Evolutionary conservation across 306 rosid species (phyloP), one percentile per base, ranked within the genome.

Genomic region (Lotus japonicus): DNA sequence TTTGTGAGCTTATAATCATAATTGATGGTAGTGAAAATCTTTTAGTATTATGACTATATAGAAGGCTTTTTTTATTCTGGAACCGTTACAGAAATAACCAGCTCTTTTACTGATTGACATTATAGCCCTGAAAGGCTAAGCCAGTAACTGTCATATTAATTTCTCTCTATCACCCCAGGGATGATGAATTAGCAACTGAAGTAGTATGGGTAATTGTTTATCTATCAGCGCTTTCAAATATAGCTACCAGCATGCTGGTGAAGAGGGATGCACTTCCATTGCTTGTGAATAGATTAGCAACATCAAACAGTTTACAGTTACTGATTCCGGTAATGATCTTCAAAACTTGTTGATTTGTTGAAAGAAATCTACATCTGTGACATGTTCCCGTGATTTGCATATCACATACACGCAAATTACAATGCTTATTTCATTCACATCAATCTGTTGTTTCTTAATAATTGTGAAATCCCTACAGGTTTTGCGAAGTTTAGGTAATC

Each of bases 201-300:
- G 92, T 90, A 70, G 96, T 95, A 60, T 95, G 97, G 99, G 95
- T 95, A 45, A 86, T 87, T 63, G 97, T 88, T 70, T 95, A 95
- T 83, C 89, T 95, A 12, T 90, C 97, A 9, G 96, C 97, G 12
- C 96, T 90, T 79, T 90, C 97, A 80, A 87, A 95, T 77, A 62
- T 84, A 39, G 97, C 96, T 62, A 84, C 87, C 39, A 23, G 86
- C 68, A 70, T 87, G 82, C 80, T 90, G 68, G 89, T 85, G 87
- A 87, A 88, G 89, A 84, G 85, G 6, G 92, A 87, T 38, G 88
- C 83, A 61, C 87, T 88, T 81, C 91, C 84, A 79, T 82, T 95
- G 69, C 96, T 95, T 17, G 92, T 85, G 60, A 79, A 88, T 58
- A 84, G 92, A 83, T 81, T 95, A 77, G 85, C 95, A 19, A 77